Evolutionary conservation across 2,329 filamentous ascomycete species (phyloP).

Genomic region (Ceratocystis diversiconidia): DNA sequence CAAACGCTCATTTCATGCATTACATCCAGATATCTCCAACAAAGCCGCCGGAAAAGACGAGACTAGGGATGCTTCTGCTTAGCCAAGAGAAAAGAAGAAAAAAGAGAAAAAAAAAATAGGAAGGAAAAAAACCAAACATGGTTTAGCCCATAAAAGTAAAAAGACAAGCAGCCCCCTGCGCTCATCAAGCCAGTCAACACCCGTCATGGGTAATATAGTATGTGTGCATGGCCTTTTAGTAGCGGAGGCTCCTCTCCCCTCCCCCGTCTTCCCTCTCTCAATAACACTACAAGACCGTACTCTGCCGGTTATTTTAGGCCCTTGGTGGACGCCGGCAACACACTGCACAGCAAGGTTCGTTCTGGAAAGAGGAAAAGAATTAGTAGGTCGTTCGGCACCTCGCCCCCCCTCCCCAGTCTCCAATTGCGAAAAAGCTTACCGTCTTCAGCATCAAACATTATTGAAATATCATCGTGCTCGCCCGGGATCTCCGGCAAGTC

Average conservation of each 20-base stretch:
- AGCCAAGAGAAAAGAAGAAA: background rate
- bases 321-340: conserved; percentile 44
- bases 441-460: conserved; percentile 66
- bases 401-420: background rate
- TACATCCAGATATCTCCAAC: conserved; percentile 2
- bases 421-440: conserved; percentile 37
- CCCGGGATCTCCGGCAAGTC: conserved; percentile 81
- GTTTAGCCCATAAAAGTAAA: background rate
- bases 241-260: background rate
- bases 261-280: background rate
- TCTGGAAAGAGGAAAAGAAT: conserved; percentile 28
- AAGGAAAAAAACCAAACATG: background rate
- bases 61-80: background rate
- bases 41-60: conserved; percentile 7
- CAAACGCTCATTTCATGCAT: conserved; percentile 6
- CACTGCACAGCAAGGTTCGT: conserved; percentile 37
- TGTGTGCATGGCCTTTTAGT: too few species aligned
- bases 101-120: background rate
- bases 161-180: background rate
- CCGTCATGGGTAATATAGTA: background rate
- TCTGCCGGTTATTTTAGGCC: conserved; percentile 26
- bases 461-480: conserved; percentile 82
- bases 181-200: background rate
- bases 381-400: conserved; percentile 17
- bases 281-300: background rate